Evolutionary conservation across 2,329 filamentous ascomycete genomes (phyloP).

Genomic region (Thelonectria rubi): DNA sequence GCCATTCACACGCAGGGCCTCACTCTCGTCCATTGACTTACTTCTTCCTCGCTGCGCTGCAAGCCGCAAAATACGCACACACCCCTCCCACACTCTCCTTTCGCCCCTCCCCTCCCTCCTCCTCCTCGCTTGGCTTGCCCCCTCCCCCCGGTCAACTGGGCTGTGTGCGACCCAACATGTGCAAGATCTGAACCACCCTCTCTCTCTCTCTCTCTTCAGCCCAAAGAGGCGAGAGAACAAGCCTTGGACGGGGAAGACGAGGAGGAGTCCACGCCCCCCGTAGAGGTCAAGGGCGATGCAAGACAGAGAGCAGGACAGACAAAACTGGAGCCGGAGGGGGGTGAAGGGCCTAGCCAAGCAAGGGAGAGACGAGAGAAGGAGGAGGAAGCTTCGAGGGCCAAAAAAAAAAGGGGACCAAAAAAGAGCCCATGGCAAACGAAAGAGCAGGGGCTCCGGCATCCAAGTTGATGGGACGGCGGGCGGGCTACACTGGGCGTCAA

Average conservation of each 20-base stretch:
- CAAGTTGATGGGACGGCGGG: conserved; percentile 47
- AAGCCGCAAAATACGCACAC: neutral
- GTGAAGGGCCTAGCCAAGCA: neutral
- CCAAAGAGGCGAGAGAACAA: conserved; percentile 45
- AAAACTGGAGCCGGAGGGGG: conserved; percentile 6
- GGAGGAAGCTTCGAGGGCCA: too few relatives aligned
- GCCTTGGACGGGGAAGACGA: conserved; percentile 24
- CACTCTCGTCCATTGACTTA: conserved; percentile 21
- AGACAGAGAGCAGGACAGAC: conserved; percentile 19
- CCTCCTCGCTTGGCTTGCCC: conserved; percentile 1
- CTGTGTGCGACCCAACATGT: conserved; percentile 49
- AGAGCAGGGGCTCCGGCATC: conserved; percentile 37
- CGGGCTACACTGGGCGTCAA: conserved; percentile 38
- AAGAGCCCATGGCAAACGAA: neutral
- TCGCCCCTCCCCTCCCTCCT: neutral
- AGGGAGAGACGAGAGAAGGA: neutral
- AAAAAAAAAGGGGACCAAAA: too few relatives aligned
- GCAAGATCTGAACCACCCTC: conserved; percentile 47
- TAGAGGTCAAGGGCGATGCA: conserved; percentile 7
- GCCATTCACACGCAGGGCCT: conserved; percentile 24
- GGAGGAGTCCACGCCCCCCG: neutral
- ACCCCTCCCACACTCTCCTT: neutral
- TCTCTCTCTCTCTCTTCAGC: too few relatives aligned
- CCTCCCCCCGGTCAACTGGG: conserved; percentile 30
- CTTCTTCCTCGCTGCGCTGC: neutral